phyloP scores from a whole-genome alignment of 352 stramenopile species.

The Chrysophaeum taylorii region DNA sequence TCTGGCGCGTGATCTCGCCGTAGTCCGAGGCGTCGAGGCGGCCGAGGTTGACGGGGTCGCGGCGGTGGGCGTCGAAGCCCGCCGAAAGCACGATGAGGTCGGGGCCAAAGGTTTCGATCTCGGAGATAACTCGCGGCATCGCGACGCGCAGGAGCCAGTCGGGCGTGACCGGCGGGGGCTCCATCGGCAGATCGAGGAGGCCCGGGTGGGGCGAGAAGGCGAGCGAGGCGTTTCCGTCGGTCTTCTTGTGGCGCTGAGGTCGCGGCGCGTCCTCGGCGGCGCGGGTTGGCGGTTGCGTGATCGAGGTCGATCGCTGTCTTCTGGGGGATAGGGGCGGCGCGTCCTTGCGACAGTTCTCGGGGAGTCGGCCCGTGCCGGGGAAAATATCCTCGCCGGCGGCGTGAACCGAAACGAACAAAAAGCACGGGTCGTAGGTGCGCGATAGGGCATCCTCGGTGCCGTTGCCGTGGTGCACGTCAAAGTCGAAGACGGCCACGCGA shows the following conservation, averaged over 20 bases:
- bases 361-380: not conserved
- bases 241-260: too few species aligned
- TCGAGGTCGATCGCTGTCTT: too few species aligned
- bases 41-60: conserved; percentile 56
- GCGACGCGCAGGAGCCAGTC: conserved; percentile 41
- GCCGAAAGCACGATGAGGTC: conserved; percentile 60
- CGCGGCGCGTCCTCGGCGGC: conserved; percentile 24
- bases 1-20: conserved; percentile 38
- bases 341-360: too few species aligned
- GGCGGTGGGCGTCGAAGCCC: conserved; percentile 53
- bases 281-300: too few species aligned
- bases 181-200: conserved; percentile 52
- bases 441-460: conserved; percentile 60
- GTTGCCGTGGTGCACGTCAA: conserved; percentile 81
- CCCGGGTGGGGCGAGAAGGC: conserved; percentile 36
- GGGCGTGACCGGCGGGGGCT: conserved; percentile 58
- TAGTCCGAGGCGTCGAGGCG: conserved; percentile 50
- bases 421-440: conserved; percentile 50
- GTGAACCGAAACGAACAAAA: conserved; percentile 56
- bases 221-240: too few species aligned
- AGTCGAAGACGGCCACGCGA: conserved; percentile 88
- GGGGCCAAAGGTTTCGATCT: conserved; percentile 48
- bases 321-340: too few species aligned
- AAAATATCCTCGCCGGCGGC: conserved; percentile 37
- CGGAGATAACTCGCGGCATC: conserved; percentile 30